Base-by-base conservation (phyloP, 805 yeast species). In the Saturnispora bothae region DNA sequence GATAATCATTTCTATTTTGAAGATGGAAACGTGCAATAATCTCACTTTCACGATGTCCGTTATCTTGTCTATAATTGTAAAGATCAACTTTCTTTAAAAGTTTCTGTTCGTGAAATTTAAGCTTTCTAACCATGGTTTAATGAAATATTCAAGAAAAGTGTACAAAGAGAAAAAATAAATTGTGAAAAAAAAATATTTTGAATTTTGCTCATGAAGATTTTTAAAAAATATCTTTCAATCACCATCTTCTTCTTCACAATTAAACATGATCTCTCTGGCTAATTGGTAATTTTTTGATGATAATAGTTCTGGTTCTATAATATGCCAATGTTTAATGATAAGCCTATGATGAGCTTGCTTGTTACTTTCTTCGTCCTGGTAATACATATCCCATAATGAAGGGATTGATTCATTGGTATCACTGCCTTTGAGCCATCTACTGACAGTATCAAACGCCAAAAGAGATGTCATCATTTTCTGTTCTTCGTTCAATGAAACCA, bases 11-110 rank as follows among this genome's bases (percentile, higher is more conserved):
- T 57, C 98, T 74, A 57, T 88, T 83, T 56, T 86, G 95, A 33
- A 92, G 72, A 57, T 89, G 96, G 60, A 88, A 92, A 38, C 83
- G 80, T 50, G 94, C 72, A 95, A 92, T 92, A 25, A 92, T 95
- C 59, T 83, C 89, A n/a, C 94, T 78, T 50, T 89, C 98, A 49
- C 98, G 68, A 59, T 92, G 98, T 22, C 89, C 85, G 40, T 81
- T 78, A 57, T 92, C 98, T 52, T 85, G 94, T 59, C 92, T 92
- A 96, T 97, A 92, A 59, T 92, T 94, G 36, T 85, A 82, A 64
- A 92, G 85, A 56, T 92, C 96, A 38, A 92, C 97, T 61, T 92
- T 92, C 66, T 83, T 86, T 52, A 92, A 73, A 52, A 92, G 75
- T 63, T 86, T 88, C 69, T 83, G 81, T 72, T 92, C 98, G 61